These are phyloP conservation scores for Globisporangium cederbergense DNA, from an alignment of 352 stramenopile genomes.

Conservation along the genomic window DNA sequence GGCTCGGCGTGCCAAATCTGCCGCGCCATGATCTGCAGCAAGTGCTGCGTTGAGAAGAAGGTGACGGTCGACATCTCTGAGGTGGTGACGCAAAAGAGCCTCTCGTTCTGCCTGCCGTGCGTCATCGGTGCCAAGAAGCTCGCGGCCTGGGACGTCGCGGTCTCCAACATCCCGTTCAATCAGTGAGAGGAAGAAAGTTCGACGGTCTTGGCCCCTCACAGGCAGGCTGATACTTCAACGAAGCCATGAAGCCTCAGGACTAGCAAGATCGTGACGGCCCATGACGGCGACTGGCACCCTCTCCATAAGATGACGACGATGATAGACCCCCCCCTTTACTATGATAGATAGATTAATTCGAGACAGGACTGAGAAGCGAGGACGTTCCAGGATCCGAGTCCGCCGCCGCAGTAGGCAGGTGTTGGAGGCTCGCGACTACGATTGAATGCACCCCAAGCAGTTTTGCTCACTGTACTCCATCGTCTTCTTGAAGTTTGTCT, in stretches of 20 bases:
- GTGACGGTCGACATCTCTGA: conserved; percentile 30
- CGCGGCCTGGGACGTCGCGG: conserved; percentile 41
- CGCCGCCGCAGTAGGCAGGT: neutral
- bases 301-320: neutral
- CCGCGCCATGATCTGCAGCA: conserved; percentile 34
- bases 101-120: conserved; percentile 48
- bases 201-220: no score
- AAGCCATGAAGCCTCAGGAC: no score
- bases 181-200: neutral
- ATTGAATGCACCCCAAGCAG: neutral
- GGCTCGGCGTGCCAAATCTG: conserved; percentile 39
- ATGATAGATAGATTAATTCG: conserved; percentile 3
- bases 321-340: neutral
- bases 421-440: neutral
- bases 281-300: no score
- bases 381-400: neutral
- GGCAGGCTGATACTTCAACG: no score
- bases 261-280: no score
- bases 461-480: neutral
- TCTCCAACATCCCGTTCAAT: conserved; percentile 8
- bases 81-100: conserved; percentile 27
- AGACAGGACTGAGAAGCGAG: neutral
- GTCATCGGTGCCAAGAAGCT: conserved; percentile 36
- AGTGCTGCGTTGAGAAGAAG: conserved; percentile 53
- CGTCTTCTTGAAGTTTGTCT: neutral